A percentile compares a stretch with the other conserved stretches of the same genome.
phyloP scores from a whole-genome alignment of 495 filamentous ascomycete species.

The Wilcoxina mikolae region DNA sequence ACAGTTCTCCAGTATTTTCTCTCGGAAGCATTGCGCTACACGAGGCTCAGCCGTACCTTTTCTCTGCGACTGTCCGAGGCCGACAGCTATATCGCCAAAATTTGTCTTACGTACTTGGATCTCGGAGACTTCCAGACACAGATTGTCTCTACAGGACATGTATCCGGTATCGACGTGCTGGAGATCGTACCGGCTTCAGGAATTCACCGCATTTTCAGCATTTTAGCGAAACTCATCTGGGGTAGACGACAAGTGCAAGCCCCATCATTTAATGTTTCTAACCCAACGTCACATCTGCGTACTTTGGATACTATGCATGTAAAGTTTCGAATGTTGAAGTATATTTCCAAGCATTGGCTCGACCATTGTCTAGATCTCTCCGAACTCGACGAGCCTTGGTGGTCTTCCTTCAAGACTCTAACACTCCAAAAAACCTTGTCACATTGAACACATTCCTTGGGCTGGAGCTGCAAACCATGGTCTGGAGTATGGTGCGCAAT shows the following conservation, averaged over 20 bases:
- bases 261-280: not conserved
- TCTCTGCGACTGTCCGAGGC: slow-evolving; percentile 14
- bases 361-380: slow-evolving; percentile 14
- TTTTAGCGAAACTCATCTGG: not conserved
- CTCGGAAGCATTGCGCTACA: not conserved
- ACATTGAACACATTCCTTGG: slow-evolving; percentile 10
- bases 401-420: slow-evolving; percentile 5
- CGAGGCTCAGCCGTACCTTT: not conserved
- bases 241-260: not conserved
- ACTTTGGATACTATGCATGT: slow-evolving; percentile 6
- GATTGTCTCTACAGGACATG: not conserved
- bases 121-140: slow-evolving; percentile 15
- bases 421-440: not conserved
- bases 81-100: slow-evolving; percentile 26
- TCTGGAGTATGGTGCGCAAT: slow-evolving; percentile 4
- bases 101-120: slow-evolving; percentile 29
- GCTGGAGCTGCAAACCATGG: not conserved
- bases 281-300: too few species aligned
- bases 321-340: slow-evolving; percentile 20
- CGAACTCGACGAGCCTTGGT: slow-evolving; percentile 1
- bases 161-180: slow-evolving; percentile 6
- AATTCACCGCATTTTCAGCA: not conserved
- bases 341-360: slow-evolving; percentile 27
- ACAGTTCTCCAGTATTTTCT: slow-evolving; percentile 29
- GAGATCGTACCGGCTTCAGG: not conserved